Base-by-base conservation (phyloP, 2,329 filamentous ascomycete species). In the Fusarium sambucinum region DNA sequence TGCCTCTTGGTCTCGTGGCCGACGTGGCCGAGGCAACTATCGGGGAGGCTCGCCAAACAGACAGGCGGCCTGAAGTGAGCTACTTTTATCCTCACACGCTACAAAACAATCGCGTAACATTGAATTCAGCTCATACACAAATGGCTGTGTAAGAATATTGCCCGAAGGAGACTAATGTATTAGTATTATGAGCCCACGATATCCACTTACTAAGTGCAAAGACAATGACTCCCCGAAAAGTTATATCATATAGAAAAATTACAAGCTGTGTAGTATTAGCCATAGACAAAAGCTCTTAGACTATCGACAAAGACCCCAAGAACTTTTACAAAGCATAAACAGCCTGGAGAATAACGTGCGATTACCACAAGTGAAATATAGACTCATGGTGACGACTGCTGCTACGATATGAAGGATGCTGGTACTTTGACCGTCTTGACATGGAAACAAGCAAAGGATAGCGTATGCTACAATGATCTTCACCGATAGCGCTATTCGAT, bases 1-100 rank as follows among this genome's bases (percentile, higher is more conserved):
- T 61, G 47, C 60, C 17, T 58, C 60, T n/a, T 73, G 75, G 65
- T 57, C 63, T 35, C 74, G 75, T 30, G 73, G 74, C 25, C 74
- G 73, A 44, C 71, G 75, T n/a, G 68, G 69, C 25, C 73, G 75
- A 51, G 70, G 68, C 48, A 51, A 38, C 27, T 52, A 54, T 54
- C 68, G 70, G 21, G 53, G 59, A 44, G 50, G 52, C 16, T 32
- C 50, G 32, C 56, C 38, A 38, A 46, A 23, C 27, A 14, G 41
- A 16, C 51, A 59, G 37, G 25, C 44, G 40, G 37, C 56, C 21
- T 63, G 37, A 71, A 35, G 21, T 19, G 19, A 33, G 27, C 19
- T 45, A n/a, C 16, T 29, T 56, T 19, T 12, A 27, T 25, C 38
- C 6, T 30, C 5, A 17, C 13, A 33, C 35, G 27, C 23, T 27